These are phyloP conservation scores for Passalora sequoiae DNA, from an alignment of 2,329 filamentous ascomycete species.

Conservation along the genomic window DNA sequence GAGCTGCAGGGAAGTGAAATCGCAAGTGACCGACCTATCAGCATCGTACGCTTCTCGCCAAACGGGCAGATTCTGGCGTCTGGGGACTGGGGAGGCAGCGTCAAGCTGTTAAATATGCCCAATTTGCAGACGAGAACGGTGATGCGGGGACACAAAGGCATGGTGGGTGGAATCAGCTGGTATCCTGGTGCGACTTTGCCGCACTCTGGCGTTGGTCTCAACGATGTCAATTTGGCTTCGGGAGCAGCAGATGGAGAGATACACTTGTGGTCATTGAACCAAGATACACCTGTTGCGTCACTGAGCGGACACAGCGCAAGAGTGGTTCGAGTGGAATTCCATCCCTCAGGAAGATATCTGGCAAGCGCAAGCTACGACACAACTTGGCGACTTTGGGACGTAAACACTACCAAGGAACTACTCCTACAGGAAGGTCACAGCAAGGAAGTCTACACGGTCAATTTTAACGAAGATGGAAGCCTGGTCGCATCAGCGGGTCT, in stretches of 20 bases:
- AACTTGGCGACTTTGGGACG: slow-evolving; percentile 94
- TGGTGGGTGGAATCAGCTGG: slow-evolving; percentile 88
- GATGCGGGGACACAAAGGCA: slow-evolving; percentile 78
- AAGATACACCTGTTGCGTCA: slow-evolving; percentile 79
- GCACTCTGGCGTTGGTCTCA: slow-evolving; percentile 60
- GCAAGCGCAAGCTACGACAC: slow-evolving; percentile 94
- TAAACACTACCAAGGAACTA: slow-evolving; percentile 76
- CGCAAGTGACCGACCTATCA: slow-evolving; percentile 82
- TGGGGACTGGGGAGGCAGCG: slow-evolving; percentile 86
- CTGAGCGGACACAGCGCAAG: slow-evolving; percentile 78
- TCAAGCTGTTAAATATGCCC: slow-evolving; percentile 80
- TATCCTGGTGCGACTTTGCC: slow-evolving; percentile 74
- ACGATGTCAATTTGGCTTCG: slow-evolving; percentile 77
- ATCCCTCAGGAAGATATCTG: slow-evolving; percentile 82
- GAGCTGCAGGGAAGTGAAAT: slow-evolving; percentile 93
- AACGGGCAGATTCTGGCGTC: slow-evolving; percentile 77
- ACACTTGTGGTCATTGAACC: slow-evolving; percentile 81
- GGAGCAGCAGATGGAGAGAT: slow-evolving; percentile 84
- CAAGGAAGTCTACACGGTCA: slow-evolving; percentile 82
- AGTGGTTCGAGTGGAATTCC: slow-evolving; percentile 89
- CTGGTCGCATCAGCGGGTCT: slow-evolving; percentile 86
- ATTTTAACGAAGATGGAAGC: slow-evolving; percentile 87
- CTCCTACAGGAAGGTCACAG: slow-evolving; percentile 92
- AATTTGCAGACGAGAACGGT: slow-evolving; percentile 70
- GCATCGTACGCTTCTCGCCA: slow-evolving; percentile 86